A percentile compares a stretch with the other conserved stretches of the same genome.
Evolutionary conservation across 176 grass and related monocot genomes (phyloP).

Genomic region (Hsuehochloa calcarea): DNA sequence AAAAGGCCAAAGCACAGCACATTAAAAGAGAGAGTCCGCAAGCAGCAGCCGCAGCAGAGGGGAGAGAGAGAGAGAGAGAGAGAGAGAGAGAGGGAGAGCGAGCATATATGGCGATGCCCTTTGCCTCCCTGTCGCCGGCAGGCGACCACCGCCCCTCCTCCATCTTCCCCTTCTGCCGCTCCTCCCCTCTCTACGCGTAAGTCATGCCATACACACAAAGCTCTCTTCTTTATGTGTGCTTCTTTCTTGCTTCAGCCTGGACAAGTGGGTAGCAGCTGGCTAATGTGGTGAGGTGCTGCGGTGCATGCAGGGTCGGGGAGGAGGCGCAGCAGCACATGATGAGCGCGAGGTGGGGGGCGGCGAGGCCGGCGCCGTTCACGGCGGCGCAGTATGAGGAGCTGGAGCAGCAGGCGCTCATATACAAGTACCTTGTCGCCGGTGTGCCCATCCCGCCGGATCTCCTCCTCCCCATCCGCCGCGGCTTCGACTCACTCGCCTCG

Average conservation of each 20-base stretch:
- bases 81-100: background rate
- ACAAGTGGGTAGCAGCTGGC: background rate
- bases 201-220: background rate
- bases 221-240: background rate
- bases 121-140: constrained; percentile 80
- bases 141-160: constrained; percentile 41
- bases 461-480: constrained; percentile 62
- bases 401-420: constrained; percentile 83
- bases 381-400: constrained; percentile 90
- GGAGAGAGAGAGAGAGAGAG: background rate
- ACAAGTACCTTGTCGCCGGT: constrained; percentile 86
- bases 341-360: constrained; percentile 36
- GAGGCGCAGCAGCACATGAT: constrained; percentile 38
- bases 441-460: constrained; percentile 82
- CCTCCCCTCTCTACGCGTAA: constrained; percentile 42
- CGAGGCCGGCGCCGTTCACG: constrained; percentile 62
- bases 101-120: constrained; percentile 75
- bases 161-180: constrained; percentile 47
- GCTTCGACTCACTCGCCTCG: constrained; percentile 59
- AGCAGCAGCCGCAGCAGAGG: background rate
- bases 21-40: constrained; percentile 48
- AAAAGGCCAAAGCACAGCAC: constrained; percentile 57
- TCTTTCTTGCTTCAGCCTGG: background rate
- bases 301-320: constrained; percentile 34
- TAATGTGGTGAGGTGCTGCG: background rate